Percentiles rank a stretch among this genome's conserved stretches.
Evolutionary conservation across 495 filamentous ascomycete genomes (phyloP).

Genomic region (Penicillium waksmanii): DNA sequence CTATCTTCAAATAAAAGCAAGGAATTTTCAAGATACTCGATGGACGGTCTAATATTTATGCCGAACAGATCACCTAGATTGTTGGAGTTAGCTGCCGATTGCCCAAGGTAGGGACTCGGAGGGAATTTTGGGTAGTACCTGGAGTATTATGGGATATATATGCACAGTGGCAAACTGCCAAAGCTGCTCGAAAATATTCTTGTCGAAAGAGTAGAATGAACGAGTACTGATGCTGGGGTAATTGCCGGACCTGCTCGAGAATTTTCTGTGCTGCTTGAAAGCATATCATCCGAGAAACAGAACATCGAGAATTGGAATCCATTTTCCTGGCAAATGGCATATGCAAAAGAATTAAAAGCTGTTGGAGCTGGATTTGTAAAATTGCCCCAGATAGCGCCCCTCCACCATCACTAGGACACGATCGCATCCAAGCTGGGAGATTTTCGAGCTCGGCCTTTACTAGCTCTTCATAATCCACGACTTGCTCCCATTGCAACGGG

Average conservation of each 20-base stretch:
- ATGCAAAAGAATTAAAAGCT: conserved; percentile 36
- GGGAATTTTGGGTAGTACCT: conserved; percentile 3
- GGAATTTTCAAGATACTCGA: conserved; percentile 28
- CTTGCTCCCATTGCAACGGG: conserved; percentile 28
- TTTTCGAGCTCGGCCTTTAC: conserved; percentile 27
- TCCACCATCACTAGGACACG: not conserved
- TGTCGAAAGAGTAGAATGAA: conserved; percentile 8
- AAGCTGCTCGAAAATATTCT: conserved; percentile 29
- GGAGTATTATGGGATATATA: conserved; percentile 16
- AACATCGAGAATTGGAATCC: conserved; percentile 20
- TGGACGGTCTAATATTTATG: conserved; percentile 12
- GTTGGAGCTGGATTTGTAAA: conserved; percentile 33
- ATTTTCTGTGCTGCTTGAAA: conserved; percentile 25
- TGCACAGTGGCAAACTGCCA: conserved; percentile 26
- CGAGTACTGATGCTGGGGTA: conserved; percentile 5
- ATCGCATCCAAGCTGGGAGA: conserved; percentile 25
- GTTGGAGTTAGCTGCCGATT: not conserved
- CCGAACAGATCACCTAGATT: conserved; percentile 9
- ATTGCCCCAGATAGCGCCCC: conserved; percentile 15
- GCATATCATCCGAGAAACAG: conserved; percentile 29
- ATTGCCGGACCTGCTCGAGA: conserved; percentile 21
- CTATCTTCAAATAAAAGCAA: conserved; percentile 34
- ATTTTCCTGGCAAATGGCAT: conserved; percentile 29
- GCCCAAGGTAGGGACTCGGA: too few species aligned
- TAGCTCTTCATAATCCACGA: conserved; percentile 31